Evolutionary conservation across 345 rosid species (phyloP).

Genomic region (Turnera subulata): DNA sequence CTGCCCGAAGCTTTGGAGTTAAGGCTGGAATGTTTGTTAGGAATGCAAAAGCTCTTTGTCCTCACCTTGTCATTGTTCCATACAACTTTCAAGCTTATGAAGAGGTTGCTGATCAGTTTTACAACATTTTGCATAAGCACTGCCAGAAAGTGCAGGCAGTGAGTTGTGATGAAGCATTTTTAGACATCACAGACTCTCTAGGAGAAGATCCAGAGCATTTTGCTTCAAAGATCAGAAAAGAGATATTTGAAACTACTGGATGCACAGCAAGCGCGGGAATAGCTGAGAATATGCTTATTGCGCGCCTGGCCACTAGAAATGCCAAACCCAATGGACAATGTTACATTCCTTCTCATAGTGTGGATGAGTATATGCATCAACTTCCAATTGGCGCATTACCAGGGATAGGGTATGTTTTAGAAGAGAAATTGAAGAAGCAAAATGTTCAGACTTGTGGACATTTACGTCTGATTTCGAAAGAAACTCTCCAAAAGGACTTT

Average conservation of each 20-base stretch:
- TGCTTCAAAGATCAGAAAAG: slow-evolving; percentile 68
- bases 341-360: slow-evolving; percentile 57
- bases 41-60: slow-evolving; percentile 84
- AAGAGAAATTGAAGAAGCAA: slow-evolving; percentile 67
- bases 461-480: slow-evolving; percentile 70
- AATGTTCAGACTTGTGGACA: slow-evolving; percentile 72
- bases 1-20: slow-evolving; percentile 84
- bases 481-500: slow-evolving; percentile 72
- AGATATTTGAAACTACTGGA: slow-evolving; percentile 69
- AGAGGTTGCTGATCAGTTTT: slow-evolving; percentile 94
- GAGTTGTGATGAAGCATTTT: slow-evolving; percentile 98
- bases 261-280: slow-evolving; percentile 94
- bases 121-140: slow-evolving; percentile 77
- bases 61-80: slow-evolving; percentile 75
- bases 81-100: slow-evolving; percentile 88
- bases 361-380: slow-evolving; percentile 59
- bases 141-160: slow-evolving; percentile 89
- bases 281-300: slow-evolving; percentile 86
- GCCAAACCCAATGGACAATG: slow-evolving; percentile 96
- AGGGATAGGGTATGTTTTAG: slow-evolving; percentile 81
- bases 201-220: slow-evolving; percentile 54
- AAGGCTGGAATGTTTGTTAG: slow-evolving; percentile 94
- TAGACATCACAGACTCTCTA: slow-evolving; percentile 54
- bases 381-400: slow-evolving; percentile 80
- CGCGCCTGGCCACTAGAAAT: slow-evolving; percentile 88